phyloP scores from a whole-genome alignment of 176 grass and related monocot genomes.

The Oropetium thomaeum region DNA sequence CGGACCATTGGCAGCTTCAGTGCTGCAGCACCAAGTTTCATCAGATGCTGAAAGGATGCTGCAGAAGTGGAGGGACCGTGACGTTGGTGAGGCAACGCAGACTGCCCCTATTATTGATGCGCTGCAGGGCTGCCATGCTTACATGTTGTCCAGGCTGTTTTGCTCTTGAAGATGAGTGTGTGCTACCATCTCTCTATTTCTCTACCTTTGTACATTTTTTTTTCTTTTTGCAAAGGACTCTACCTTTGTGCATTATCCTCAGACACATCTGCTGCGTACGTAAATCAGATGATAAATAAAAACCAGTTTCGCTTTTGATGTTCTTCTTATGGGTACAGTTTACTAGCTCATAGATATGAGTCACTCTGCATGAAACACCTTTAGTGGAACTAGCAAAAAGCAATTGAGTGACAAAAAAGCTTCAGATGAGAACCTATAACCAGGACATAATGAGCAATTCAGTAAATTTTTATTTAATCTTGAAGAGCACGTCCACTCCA shows the following conservation, averaged over 20 bases:
- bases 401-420: background rate
- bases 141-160: conserved; percentile 89
- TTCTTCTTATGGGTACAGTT: background rate
- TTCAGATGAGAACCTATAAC: background rate
- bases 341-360: background rate
- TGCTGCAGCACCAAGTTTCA: conserved; percentile 74
- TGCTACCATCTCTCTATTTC: background rate
- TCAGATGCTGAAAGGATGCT: conserved; percentile 54
- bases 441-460: background rate
- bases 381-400: background rate
- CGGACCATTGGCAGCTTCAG: conserved; percentile 73
- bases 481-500: no score
- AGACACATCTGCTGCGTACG: background rate
- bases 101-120: conserved; percentile 62
- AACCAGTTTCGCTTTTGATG: background rate
- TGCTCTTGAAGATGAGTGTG: conserved; percentile 54
- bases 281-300: background rate
- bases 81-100: conserved; percentile 63
- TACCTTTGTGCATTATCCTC: conserved; percentile 1
- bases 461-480: background rate
- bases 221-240: no score
- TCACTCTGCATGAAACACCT: background rate
- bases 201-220: background rate
- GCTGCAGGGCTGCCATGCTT: conserved; percentile 71
- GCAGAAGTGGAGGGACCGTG: conserved; percentile 67